Base-by-base conservation (phyloP, 768 basidiomycete genomes). In the Termitomyces sp. region DNA sequence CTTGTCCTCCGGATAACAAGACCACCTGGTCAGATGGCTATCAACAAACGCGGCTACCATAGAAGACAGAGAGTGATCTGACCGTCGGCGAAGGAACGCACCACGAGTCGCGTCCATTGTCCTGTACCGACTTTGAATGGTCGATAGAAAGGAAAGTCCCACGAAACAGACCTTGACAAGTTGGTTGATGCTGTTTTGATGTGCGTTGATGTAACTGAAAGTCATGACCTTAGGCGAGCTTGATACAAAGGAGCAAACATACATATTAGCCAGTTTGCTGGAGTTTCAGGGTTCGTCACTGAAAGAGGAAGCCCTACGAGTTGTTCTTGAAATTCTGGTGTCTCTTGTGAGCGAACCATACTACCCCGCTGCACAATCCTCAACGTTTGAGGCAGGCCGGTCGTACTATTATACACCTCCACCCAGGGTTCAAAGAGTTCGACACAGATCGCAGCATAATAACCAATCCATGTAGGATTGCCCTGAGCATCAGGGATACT, bases 81-180 rank as follows among this genome's bases (percentile, higher is more conserved):
- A 77, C 77, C 37, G 72, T 73, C 13, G 75, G 75, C 5, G 73
- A 73, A n/a, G 77, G 76, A 9, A 75, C 74, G 58, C 77, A 79
- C 24, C 48, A 68, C 5, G 68, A 54, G 56, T 75, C 75, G 16
- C 73, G 64, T 12, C 73, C 76, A 53, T 75, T 77, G 55, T 76
- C 77, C 72, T 72, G 48, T 45, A 18, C n/a, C 5, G 31, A 4
- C 16, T 2, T n/a, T 20, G 24, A 36, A 44, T 34, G 54, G 29
- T 59, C 36, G 7, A 15, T 34, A 22, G 13, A 26, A 41, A 13
- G 16, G 22, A 36, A 37, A 22, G 18, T 1, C 37, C 5, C 20
- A 37, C n/a, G 48, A 42, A 1, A 44, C 63, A 0, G 20, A 70
- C 69, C 64, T 75, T 76, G 31, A 74, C 13, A 28, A 76, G 61